These are phyloP conservation scores for Pythium pyrilobum DNA, from an alignment of 352 stramenopile species.

Conservation along the genomic window DNA sequence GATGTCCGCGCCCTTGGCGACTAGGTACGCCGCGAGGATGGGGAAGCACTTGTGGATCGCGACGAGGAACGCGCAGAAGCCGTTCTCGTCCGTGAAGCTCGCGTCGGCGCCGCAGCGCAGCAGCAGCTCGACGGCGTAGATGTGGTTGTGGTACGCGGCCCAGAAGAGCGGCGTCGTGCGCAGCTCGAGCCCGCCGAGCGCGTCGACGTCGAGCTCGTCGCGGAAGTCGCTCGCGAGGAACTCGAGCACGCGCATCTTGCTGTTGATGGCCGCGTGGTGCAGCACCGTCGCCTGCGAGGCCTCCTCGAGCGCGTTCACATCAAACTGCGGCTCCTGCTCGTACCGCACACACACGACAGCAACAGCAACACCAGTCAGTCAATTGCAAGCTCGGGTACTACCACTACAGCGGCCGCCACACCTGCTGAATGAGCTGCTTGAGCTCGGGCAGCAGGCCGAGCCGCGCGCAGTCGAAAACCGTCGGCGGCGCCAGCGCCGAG, in stretches of 20 bases:
- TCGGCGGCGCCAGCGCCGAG: conserved; percentile 26
- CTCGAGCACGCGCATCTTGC: conserved; percentile 73
- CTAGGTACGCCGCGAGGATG: conserved; percentile 69
- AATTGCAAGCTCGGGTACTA: too few relatives aligned
- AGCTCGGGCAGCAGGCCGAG: conserved; percentile 55
- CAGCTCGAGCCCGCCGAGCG: conserved; percentile 38
- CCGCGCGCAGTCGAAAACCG: conserved; percentile 59
- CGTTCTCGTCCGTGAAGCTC: conserved; percentile 38
- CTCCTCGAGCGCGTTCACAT: conserved; percentile 52
- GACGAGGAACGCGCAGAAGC: conserved; percentile 60
- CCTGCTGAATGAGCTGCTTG: conserved; percentile 45
- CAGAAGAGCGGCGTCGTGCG: conserved; percentile 74
- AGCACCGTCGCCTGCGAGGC: conserved; percentile 57
- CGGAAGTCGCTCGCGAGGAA: conserved; percentile 21
- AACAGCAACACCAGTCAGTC: too few relatives aligned
- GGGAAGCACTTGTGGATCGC: conserved; percentile 70
- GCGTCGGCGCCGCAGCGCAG: conserved; percentile 54
- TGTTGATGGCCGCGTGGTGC: conserved; percentile 76
- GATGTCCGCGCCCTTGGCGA: conserved; percentile 67
- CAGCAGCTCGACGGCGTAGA: conserved; percentile 73
- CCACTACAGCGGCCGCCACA: too few relatives aligned
- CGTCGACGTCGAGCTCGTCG: conserved; percentile 37
- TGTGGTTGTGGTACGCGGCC: conserved; percentile 69
- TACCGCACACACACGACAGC: not conserved
- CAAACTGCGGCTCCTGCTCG: conserved; percentile 36